Evolutionary conservation across 78 protist species (phyloP).

Genomic region (Protostelium mycophagum): DNA sequence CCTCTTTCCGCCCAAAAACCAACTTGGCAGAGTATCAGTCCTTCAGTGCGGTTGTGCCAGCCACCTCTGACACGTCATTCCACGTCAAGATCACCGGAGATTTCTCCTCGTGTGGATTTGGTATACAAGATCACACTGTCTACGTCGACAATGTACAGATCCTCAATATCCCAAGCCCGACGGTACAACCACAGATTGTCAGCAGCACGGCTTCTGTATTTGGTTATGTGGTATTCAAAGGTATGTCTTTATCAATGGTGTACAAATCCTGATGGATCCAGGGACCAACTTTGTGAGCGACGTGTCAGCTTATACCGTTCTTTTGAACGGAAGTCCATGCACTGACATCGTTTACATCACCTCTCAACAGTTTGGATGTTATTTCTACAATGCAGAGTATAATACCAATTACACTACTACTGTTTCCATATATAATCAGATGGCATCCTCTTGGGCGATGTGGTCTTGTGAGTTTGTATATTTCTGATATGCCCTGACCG

Average conservation of each 20-base stretch:
- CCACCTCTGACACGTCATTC: background rate
- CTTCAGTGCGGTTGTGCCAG: background rate
- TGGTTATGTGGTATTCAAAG: no score
- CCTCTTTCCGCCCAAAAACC: background rate
- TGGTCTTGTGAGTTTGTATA: background rate
- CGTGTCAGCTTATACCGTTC: background rate
- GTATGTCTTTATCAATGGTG: no score
- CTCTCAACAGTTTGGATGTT: background rate
- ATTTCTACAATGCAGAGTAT: background rate
- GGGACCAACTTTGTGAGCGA: background rate
- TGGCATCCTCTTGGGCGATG: background rate
- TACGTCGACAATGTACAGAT: background rate
- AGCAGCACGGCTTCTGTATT: no score
- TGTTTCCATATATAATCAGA: background rate
- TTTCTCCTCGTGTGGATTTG: background rate
- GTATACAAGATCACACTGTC: background rate
- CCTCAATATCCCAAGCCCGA: no score
- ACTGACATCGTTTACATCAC: background rate
- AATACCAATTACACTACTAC: background rate
- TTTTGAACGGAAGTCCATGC: background rate
- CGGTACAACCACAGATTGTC: no score
- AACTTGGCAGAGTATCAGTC: no score
- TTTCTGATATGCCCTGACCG: background rate
- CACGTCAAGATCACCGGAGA: background rate
- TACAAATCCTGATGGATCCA: background rate